Base-by-base conservation (phyloP, 164 flowering plant genomes). In the Kalanchoe fedtschenkoi region DNA sequence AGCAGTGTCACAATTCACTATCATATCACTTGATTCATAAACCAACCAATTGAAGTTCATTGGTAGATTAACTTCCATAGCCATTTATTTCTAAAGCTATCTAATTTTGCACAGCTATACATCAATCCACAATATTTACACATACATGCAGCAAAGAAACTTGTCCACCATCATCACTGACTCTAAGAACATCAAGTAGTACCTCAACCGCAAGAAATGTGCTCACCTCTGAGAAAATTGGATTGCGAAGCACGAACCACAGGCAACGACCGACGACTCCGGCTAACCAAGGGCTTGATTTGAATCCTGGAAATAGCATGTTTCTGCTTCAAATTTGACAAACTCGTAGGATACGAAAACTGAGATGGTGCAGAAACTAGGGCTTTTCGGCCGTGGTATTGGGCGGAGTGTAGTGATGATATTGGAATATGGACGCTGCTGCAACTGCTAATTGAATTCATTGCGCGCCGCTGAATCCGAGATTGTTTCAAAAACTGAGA, bases 181-280 rank as follows among this genome's bases (percentile, higher is more conserved):
- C n/a, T n/a, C n/a, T n/a, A n/a, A n/a, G n/a, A n/a, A n/a, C n/a
- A n/a, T n/a, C n/a, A n/a, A n/a, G n/a, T n/a, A n/a, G n/a, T n/a
- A n/a, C n/a, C n/a, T n/a, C n/a, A n/a, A n/a, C 39, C 39, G 2
- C 32, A 26, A 26, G 14, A 51, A 11, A n/a, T n/a, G n/a, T n/a
- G n/a, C 32, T 4, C 11, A 51, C 56, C 56, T 51, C 16, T 51
- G 26, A 51, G 2, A 15, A 51, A 24, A 51, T 51, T 51, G 32
- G 56, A 51, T 26, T 51, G 56, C 16, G 56, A 15, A 2, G 56
- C 56, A 17, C 56, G 56, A 51, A 51, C 56, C 24, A 26, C 56
- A 2, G 17, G 56, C 32, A 51, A 26, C 2, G 56, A 51, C 32
- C 56, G 56, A 11, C 17, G 32, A 24, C 56, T 51, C 32, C 32